phyloP scores from a whole-genome alignment of 2,329 filamentous ascomycete species.

The Cercospora zeae-maydis region DNA sequence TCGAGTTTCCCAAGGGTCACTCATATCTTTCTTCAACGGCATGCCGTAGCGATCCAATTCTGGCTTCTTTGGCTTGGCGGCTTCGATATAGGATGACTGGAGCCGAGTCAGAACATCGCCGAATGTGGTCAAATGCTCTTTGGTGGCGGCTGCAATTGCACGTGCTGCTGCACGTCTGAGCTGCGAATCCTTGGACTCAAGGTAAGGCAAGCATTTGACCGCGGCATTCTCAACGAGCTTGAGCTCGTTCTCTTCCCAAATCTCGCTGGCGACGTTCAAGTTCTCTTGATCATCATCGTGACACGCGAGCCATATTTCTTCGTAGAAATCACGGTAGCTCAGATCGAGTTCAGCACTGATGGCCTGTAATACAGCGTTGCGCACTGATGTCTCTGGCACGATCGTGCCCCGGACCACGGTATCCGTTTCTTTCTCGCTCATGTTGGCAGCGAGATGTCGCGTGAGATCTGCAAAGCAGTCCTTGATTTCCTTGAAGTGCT shows the following conservation, averaged over 20 bases:
- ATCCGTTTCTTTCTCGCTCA: constrained; percentile 66
- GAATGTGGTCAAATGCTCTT: constrained; percentile 58
- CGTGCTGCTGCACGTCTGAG: constrained; percentile 79
- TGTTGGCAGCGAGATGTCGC: constrained; percentile 78
- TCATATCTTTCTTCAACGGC: constrained; percentile 80
- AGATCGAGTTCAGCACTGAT: constrained; percentile 91
- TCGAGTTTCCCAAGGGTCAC: constrained; percentile 86
- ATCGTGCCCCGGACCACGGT: constrained; percentile 76
- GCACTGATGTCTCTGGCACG: constrained; percentile 73
- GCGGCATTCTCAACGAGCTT: constrained; percentile 64
- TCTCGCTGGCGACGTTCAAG: constrained; percentile 72
- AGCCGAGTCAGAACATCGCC: constrained; percentile 61
- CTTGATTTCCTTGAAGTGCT: constrained; percentile 93
- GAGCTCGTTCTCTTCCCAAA: constrained; percentile 93
- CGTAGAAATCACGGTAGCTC: constrained; percentile 78
- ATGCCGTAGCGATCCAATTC: constrained; percentile 92
- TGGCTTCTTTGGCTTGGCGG: constrained; percentile 77
- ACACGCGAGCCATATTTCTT: constrained; percentile 89
- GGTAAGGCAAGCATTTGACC: constrained; percentile 64
- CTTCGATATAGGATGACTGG: constrained; percentile 67
- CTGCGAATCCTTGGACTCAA: constrained; percentile 75
- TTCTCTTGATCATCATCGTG: constrained; percentile 92
- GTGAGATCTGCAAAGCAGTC: constrained; percentile 87
- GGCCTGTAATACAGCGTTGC: constrained; percentile 80
- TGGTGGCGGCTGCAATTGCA: constrained; percentile 71